These are phyloP conservation scores for Colletotrichum limetticola DNA, from an alignment of 2,329 filamentous ascomycete genomes.

Conservation along the genomic window DNA sequence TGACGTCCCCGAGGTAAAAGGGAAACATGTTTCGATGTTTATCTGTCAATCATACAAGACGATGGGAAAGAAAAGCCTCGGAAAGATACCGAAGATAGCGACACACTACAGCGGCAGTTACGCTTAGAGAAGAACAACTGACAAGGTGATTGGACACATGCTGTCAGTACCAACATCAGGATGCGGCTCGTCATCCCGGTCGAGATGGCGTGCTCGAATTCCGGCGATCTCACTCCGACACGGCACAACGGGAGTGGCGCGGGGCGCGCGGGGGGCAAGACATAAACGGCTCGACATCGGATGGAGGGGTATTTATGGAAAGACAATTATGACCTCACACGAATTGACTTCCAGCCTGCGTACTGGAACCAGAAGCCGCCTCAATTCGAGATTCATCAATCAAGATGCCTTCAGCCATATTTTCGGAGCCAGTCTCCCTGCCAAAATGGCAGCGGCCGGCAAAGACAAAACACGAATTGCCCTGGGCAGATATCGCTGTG, in stretches of 20 bases:
- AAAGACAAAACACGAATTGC: constrained; percentile 41
- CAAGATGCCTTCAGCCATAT: constrained; percentile 28
- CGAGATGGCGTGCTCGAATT: constrained; percentile 32
- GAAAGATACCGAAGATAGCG: not conserved
- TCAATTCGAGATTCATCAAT: too few species aligned
- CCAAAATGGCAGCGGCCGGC: constrained; percentile 42
- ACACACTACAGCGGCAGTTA: not conserved
- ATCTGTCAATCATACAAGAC: too few species aligned
- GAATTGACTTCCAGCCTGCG: not conserved
- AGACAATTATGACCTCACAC: not conserved
- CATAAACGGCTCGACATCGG: constrained; percentile 13
- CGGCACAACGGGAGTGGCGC: not conserved
- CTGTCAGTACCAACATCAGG: not conserved
- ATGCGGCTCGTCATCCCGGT: constrained; percentile 18
- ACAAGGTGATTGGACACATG: not conserved
- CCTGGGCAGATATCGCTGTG: constrained; percentile 64
- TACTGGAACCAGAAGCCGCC: not conserved
- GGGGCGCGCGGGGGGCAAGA: not conserved
- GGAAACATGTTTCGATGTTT: too few species aligned
- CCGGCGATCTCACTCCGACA: constrained; percentile 6
- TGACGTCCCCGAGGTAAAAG: too few species aligned
- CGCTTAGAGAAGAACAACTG: not conserved
- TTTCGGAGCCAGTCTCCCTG: constrained; percentile 23
- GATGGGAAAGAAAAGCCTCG: not conserved
- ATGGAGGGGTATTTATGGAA: constrained; percentile 20